Evolutionary conservation across 768 basidiomycete species (phyloP), one percentile per base, ranked within the genome.

Genomic region (Boletus pseudopeckii): DNA sequence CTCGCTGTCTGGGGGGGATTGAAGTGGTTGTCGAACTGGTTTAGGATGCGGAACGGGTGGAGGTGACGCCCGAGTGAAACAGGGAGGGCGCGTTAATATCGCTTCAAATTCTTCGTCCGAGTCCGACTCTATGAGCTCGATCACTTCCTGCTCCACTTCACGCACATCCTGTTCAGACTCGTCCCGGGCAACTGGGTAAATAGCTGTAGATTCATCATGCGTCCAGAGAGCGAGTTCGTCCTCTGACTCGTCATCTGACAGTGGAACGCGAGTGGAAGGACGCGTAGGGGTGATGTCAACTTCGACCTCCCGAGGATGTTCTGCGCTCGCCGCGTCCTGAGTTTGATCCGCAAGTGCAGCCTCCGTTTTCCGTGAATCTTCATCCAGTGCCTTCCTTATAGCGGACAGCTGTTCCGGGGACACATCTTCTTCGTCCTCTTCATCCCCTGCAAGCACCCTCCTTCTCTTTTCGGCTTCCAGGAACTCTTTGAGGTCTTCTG

Each of bases 401-500:
- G 50, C 59, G 1, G 48, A 42, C 28, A 59, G 51, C 36, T 50
- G 56, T 36, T 64, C 67, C 42, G 37, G 43, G 36, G 67, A 58
- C 47, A 70, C 36, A 0, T 66, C 67, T 24, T 55, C 65, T 2
- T 65, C 65, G 0, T 65, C 66, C n/a, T 60, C 62, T 30, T 62
- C 70, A 4, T 65, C 69, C 13, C 65, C 62, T 7, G 56, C 61
- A 47, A 75, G 49, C 52, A 78, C 80, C 61, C 74, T 80, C 46
- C 82, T 74, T 56, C 60, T 69, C 61, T 65, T 71, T 64, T 90
- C 89, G 1, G 82, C 84, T 52, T 84, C 80, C 63, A 90, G 55
- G 50, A 90, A 91, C 26, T 84, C 83, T 45, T 70, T 71, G 45
- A 90, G 72, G 62, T 88, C 87, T 44, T 81, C 77, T 11, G 81